Base-by-base conservation (phyloP, 1,284 basidiomycete genomes). In the Ustilago lituana region DNA sequence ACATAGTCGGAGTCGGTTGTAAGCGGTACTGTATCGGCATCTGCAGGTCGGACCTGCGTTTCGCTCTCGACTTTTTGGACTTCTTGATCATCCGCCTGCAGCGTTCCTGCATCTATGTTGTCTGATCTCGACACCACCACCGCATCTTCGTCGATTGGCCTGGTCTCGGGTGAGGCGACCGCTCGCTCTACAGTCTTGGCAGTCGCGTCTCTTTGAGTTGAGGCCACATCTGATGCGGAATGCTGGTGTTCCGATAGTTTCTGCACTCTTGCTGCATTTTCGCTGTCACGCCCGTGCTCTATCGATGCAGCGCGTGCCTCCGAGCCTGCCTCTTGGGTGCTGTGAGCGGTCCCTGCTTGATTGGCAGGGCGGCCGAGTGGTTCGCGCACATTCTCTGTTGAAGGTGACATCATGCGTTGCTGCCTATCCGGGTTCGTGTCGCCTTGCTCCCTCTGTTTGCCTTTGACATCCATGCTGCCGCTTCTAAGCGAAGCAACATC, bases 381-480 rank as follows among this genome's bases (percentile, higher is more conserved):
- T 17, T 31, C 20, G 19, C 43, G 4, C n/a, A 6, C 5, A 11
- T n/a, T 4, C n/a, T 32, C 19, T 15, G 15, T 17, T 17, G 19
- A 32, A 5, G 19, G 19, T 27, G 46, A 39, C 7, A 12, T 24
- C 29, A n/a, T 32, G 20, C 11, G 44, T n/a, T 15, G 24, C 26
- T 15, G 35, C 19, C 9, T 7, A 6, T 37, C 35, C 26, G 14
- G 11, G 33, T 24, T 17, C 1, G 7, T 17, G 11, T 40, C 52
- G 2, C 36, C 20, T 6, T 47, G 17, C 24, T 49, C 38, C 23
- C 39, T 33, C 19, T 43, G 54, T 17, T 36, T 40, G n/a, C 46
- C 39, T 12, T 36, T 44, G 12, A 44, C 36, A 17, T 57, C 53
- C 20, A 52, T 38, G 37, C 49, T 64, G 33, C 14, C 31, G 22